Base-by-base conservation (phyloP, 1,284 basidiomycete species). In the Phenoliferia sp. region DNA sequence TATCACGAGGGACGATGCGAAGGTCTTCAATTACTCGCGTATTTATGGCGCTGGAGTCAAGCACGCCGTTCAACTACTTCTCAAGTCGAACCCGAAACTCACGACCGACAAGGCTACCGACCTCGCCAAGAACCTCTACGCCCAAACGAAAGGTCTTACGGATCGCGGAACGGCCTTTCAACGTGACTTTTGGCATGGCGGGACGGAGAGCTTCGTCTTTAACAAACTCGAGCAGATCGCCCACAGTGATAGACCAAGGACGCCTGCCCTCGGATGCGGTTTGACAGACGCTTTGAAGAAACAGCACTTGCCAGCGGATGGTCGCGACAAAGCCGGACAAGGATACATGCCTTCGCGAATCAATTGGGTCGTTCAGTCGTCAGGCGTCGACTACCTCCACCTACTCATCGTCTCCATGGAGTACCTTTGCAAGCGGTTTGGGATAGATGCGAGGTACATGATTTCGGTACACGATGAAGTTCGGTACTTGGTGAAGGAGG, bases 321-420 rank as follows among this genome's bases (percentile, higher is more conserved):
- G 78, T 1, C 74, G 76, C 22, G 71, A 71, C 32, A 84, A 83
- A 66, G 88, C 90, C 68, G 90, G 90, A 26, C 82, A 88, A 1
- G 91, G 95, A 74, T 99, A 92, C 80, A 90, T 99, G 85, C 90
- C 96, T 0, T 95, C 92, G 17, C 86, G 95, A 32, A 95, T 99
- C 81, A 99, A 99, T 78, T 99, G 96, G 96, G 96, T 96, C 60
- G 96, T 99, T 9, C 96, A 99, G 78, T 96, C 93, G 9, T 97
- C 93, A 0, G 96, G 95, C 28, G 95, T 99, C 54, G 95, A 99
- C 80, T 99, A 99, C 77, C 86, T 99, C 17, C 95, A 99, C 77
- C 86, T 99, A 59, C 86, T 99, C 66, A 93, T 99, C 76, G 90
- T 94, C 33, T 86, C 93, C 1, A 98, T 99, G 94, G 88, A 95